Conservation (phyloP, 257 asterid genomes). For the Ajuga chamaepitys region DNA sequence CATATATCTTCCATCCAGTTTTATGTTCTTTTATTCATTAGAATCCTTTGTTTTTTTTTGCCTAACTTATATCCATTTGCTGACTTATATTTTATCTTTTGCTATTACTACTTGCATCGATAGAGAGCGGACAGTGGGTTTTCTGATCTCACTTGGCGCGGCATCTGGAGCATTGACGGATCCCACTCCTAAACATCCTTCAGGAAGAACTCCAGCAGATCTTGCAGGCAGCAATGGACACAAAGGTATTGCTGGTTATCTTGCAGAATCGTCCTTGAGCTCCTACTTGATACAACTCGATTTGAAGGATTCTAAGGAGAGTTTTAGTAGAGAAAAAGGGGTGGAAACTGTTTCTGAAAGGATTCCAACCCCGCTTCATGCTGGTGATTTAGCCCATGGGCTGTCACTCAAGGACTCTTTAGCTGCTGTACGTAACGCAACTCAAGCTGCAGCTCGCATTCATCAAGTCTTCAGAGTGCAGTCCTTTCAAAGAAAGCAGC, state of each 20-base stretch:
- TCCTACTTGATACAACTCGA: constrained; percentile 51
- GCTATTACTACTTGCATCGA: constrained; percentile 13
- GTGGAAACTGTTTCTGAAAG: constrained; percentile 70
- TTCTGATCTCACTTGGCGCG: constrained; percentile 71
- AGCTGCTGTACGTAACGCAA: constrained; percentile 92
- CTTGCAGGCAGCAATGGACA: constrained; percentile 81
- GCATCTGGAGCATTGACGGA: constrained; percentile 75
- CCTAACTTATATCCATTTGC: neutral
- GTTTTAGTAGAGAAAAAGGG: constrained; percentile 29
- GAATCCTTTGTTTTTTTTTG: constrained; percentile 11
- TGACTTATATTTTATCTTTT: neutral
- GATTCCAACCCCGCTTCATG: constrained; percentile 47
- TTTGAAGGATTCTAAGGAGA: constrained; percentile 43
- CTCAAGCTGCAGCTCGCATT: constrained; percentile 96
- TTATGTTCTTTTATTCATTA: neutral
- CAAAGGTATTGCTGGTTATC: constrained; percentile 92
- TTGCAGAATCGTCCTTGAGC: constrained; percentile 73
- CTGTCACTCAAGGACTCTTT: constrained; percentile 74
- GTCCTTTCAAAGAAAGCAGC: constrained; percentile 89
- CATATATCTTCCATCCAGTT: neutral
- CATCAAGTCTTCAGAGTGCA: constrained; percentile 78
- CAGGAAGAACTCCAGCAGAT: constrained; percentile 76
- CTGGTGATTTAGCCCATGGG: constrained; percentile 59
- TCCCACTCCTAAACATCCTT: constrained; percentile 67
- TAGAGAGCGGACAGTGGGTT: constrained; percentile 76